A percentile compares a stretch with the other conserved stretches of the same genome.
These are phyloP conservation scores for Quercus suber DNA, from an alignment of 306 rosid genomes.

Conservation along the genomic window DNA sequence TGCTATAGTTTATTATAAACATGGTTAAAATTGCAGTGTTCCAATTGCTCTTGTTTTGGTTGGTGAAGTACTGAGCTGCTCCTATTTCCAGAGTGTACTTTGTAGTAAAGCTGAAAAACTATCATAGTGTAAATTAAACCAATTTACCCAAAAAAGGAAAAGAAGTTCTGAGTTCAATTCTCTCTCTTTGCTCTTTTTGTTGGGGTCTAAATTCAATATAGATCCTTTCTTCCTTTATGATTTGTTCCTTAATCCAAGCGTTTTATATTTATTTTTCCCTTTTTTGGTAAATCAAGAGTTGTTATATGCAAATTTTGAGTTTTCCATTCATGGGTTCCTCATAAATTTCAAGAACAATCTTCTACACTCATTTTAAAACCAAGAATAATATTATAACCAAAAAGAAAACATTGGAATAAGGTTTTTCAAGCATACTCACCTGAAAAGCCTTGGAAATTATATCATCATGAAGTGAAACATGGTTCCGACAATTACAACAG, in stretches of 20 bases:
- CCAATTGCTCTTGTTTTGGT: background rate
- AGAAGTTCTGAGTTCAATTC: background rate
- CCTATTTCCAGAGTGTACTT: background rate
- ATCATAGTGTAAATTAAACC: background rate
- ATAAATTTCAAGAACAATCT: background rate
- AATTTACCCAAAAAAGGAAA: background rate
- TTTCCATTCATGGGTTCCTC: background rate
- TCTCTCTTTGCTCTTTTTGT: background rate
- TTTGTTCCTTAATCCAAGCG: background rate
- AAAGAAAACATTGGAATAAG: background rate
- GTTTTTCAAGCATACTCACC: conserved; percentile 36
- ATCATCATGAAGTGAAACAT: conserved; percentile 92
- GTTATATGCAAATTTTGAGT: background rate
- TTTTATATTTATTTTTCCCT: background rate
- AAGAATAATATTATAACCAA: background rate
- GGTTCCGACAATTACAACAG: conserved; percentile 94
- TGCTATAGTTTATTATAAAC: no score
- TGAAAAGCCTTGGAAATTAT: conserved; percentile 96
- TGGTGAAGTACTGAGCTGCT: background rate
- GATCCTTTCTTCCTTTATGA: background rate
- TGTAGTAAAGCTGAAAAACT: background rate
- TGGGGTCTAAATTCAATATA: background rate
- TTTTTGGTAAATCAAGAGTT: background rate
- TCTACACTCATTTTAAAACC: background rate
- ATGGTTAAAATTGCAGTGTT: background rate